phyloP scores from a whole-genome alignment of 306 rosid species.

The Citrullus amarus region DNA sequence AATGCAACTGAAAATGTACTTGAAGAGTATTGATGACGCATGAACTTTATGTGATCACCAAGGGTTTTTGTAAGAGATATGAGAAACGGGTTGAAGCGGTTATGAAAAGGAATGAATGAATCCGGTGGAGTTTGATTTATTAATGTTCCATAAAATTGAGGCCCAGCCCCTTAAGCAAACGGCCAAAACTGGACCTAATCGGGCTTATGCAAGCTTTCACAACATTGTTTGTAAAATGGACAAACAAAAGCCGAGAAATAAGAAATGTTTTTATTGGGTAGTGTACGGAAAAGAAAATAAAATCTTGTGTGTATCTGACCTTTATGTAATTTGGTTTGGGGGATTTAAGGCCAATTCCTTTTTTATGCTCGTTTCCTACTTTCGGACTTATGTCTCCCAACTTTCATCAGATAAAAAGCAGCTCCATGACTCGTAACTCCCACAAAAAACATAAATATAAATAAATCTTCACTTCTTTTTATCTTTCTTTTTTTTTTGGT shows the following conservation, averaged over 20 bases:
- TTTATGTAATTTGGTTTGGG: background rate
- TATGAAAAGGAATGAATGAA: background rate
- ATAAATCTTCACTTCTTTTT: background rate
- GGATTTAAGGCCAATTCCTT: background rate
- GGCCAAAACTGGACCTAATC: background rate
- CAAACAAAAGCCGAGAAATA: background rate
- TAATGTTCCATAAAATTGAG: background rate
- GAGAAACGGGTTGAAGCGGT: background rate
- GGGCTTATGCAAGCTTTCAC: background rate
- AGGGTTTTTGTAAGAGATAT: background rate
- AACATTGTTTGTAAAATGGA: background rate
- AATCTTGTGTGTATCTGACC: background rate
- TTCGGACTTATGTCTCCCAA: background rate
- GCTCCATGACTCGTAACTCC: background rate
- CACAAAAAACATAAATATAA: background rate
- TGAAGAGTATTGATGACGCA: background rate
- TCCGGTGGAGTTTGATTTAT: background rate
- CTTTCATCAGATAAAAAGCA: background rate
- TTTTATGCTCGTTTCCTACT: background rate
- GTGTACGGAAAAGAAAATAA: background rate
- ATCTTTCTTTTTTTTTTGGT: background rate
- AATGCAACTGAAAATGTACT: background rate
- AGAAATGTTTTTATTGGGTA: background rate
- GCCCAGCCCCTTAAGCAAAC: constrained; percentile 1
- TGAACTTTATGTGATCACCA: background rate